A percentile compares a stretch with the other conserved stretches of the same genome.
Conservation (phyloP, 2,329 filamentous ascomycete species). For the Fusarium secorum region DNA sequence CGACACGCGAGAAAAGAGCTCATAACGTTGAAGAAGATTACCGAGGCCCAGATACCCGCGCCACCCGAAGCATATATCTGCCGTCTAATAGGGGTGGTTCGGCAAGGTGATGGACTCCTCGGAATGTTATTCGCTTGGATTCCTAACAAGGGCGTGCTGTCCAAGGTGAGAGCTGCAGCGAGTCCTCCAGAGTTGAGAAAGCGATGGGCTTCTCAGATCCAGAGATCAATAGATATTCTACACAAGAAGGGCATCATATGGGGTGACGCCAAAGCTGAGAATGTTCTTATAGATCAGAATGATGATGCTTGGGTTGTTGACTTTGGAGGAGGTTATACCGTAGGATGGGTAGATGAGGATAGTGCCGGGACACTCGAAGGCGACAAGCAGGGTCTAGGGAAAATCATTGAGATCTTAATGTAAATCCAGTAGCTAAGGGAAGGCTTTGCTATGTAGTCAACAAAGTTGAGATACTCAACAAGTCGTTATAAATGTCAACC, state of each 20-base stretch:
- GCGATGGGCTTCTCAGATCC: not conserved
- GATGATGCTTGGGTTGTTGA: slow-evolving; percentile 1
- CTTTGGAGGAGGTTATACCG: not conserved
- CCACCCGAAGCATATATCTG: not conserved
- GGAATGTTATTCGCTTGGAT: not conserved
- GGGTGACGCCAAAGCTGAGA: not conserved
- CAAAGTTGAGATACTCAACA: accelerated
- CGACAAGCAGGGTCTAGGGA: not conserved
- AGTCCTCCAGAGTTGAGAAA: not conserved
- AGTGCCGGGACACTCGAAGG: not conserved
- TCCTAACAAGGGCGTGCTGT: not conserved
- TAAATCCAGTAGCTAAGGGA: accelerated
- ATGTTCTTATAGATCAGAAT: not conserved
- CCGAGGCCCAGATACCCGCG: accelerated
- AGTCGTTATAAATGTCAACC: not conserved
- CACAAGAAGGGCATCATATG: not conserved
- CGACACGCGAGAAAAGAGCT: not conserved
- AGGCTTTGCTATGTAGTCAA: not conserved
- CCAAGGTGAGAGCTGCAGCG: not conserved
- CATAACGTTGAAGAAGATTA: not conserved
- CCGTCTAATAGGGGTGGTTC: accelerated
- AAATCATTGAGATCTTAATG: not conserved
- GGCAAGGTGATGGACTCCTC: accelerated
- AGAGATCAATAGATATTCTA: not conserved
- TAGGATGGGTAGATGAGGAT: not conserved